phyloP scores from a whole-genome alignment of 2,329 filamentous ascomycete species.

The Botrytis deweyae region DNA sequence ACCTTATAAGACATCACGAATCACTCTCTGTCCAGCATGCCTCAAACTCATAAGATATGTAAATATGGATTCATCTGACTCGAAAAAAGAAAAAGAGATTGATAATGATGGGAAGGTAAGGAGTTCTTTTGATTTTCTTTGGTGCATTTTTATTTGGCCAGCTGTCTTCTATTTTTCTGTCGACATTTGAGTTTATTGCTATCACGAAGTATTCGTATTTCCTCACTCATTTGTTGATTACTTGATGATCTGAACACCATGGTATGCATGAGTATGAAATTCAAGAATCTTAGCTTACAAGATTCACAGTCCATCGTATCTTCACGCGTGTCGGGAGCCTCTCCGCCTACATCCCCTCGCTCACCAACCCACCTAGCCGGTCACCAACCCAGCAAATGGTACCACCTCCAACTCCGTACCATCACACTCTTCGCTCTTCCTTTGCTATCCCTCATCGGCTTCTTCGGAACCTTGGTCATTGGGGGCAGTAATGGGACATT shows the following conservation, averaged over 20 bases:
- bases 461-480: slow-evolving; percentile 27
- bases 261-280: slow-evolving; percentile 11
- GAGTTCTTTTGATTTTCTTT: not conserved
- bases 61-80: slow-evolving; percentile 11
- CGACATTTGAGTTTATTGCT: not conserved
- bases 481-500: slow-evolving; percentile 31
- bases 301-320: slow-evolving; percentile 19
- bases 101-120: slow-evolving; percentile 1
- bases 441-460: slow-evolving; percentile 28
- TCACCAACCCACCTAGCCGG: slow-evolving; percentile 17
- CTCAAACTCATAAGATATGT: slow-evolving; percentile 10
- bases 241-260: not conserved
- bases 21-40: not conserved
- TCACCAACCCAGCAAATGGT: slow-evolving; percentile 21
- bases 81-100: not conserved
- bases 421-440: slow-evolving; percentile 29
- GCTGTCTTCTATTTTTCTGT: not conserved
- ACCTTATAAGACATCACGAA: slow-evolving; percentile 13
- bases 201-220: not conserved
- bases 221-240: not conserved
- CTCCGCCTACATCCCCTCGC: slow-evolving; percentile 4
- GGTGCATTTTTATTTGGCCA: not conserved
- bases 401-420: slow-evolving; percentile 25
- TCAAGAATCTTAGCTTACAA: slow-evolving; percentile 4
- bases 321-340: slow-evolving; percentile 14